These are phyloP conservation scores for Hermanozyma aechmeae DNA, from an alignment of 805 yeast species.

Conservation along the genomic window DNA sequence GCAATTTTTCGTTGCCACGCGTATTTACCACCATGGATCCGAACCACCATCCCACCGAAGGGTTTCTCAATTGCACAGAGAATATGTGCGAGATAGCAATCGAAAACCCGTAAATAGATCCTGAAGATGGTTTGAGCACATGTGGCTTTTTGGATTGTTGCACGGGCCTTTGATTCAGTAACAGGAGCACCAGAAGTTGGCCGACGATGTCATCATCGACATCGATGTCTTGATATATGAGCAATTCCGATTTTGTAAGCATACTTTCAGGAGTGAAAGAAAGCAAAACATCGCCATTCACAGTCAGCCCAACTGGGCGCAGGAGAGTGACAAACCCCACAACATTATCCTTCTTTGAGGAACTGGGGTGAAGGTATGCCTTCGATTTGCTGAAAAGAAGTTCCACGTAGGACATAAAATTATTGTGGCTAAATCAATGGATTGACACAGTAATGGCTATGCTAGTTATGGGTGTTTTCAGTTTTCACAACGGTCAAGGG, in stretches of 20 bases:
- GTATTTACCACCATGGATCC: slow-evolving; percentile 79
- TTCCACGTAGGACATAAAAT: slow-evolving; percentile 30
- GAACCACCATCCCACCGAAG: slow-evolving; percentile 83
- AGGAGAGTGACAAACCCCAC: slow-evolving; percentile 68
- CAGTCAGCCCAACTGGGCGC: slow-evolving; percentile 36
- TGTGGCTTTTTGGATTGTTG: no score
- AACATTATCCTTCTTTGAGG: slow-evolving; percentile 64
- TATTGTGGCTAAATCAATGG: no score
- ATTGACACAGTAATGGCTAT: no score
- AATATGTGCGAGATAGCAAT: slow-evolving; percentile 51
- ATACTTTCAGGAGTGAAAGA: slow-evolving; percentile 61
- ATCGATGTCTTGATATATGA: slow-evolving; percentile 42
- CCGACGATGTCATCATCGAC: slow-evolving; percentile 18
- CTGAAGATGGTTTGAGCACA: slow-evolving; percentile 47
- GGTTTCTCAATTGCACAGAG: slow-evolving; percentile 77
- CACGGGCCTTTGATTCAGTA: no score
- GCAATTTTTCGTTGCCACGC: slow-evolving; percentile 57
- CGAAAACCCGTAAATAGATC: slow-evolving; percentile 62
- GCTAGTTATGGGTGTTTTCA: no score
- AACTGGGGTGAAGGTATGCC: slow-evolving; percentile 78
- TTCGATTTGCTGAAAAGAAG: slow-evolving; percentile 51
- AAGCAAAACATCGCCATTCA: slow-evolving; percentile 48
- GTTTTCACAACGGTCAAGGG: no score
- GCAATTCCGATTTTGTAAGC: slow-evolving; percentile 35
- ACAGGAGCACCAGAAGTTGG: slow-evolving; percentile 13